These are phyloP conservation scores for Suhomyces canberraensis DNA, from an alignment of 805 yeast species.

Conservation along the genomic window DNA sequence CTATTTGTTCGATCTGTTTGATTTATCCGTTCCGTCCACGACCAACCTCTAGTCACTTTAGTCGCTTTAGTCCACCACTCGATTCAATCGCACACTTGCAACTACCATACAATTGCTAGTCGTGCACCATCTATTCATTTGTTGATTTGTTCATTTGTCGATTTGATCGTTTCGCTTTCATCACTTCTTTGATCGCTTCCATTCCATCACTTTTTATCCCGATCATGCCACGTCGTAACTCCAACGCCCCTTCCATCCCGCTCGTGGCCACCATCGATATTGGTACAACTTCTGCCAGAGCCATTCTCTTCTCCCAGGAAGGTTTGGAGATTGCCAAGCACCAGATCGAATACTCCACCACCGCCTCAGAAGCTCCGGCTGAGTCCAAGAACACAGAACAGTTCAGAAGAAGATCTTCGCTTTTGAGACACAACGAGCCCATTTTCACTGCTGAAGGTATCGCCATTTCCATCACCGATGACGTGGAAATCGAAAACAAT, in stretches of 20 bases:
- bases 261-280: slow-evolving; percentile 75
- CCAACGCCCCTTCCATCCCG: slow-evolving; percentile 39
- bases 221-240: slow-evolving; percentile 43
- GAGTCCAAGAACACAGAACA: slow-evolving; percentile 41
- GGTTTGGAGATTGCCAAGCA: slow-evolving; percentile 83
- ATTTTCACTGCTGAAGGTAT: slow-evolving; percentile 75
- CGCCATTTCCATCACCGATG: slow-evolving; percentile 56
- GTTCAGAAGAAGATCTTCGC: slow-evolving; percentile 43
- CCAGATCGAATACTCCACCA: slow-evolving; percentile 83
- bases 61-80: too few species aligned
- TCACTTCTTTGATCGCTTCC: too few species aligned
- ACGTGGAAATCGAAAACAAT: slow-evolving; percentile 61
- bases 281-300: slow-evolving; percentile 91
- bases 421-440: slow-evolving; percentile 48
- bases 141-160: too few species aligned
- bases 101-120: too few species aligned
- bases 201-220: too few species aligned
- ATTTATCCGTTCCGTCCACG: too few species aligned
- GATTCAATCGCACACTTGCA: too few species aligned
- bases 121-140: too few species aligned
- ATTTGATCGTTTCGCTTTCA: too few species aligned
- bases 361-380: slow-evolving; percentile 55
- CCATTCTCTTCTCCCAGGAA: slow-evolving; percentile 67
- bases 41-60: too few species aligned
- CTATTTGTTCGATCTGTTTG: too few species aligned